A percentile compares a stretch with the other conserved stretches of the same genome.
Evolutionary conservation across 345 rosid species (phyloP).

Genomic region (Eutrema japonicum): DNA sequence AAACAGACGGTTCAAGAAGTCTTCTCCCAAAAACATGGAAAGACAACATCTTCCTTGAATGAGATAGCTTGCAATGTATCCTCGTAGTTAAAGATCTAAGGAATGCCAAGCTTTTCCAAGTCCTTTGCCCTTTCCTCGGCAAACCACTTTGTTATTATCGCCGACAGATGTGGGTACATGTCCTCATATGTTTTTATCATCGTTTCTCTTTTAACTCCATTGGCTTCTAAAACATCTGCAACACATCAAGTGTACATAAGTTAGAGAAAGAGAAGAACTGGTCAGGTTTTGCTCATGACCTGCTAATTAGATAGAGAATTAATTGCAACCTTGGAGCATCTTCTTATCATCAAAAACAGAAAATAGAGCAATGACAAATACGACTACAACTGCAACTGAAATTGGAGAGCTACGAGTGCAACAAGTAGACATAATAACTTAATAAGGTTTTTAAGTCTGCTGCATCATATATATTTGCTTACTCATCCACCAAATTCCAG

Average conservation of each 20-base stretch:
- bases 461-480: constrained; percentile 2
- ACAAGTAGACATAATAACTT: not conserved
- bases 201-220: not conserved
- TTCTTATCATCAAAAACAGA: not conserved
- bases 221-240: constrained; percentile 1
- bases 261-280: constrained; percentile 17
- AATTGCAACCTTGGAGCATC: not conserved
- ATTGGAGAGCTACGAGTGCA: not conserved
- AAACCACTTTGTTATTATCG: not conserved
- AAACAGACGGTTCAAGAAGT: constrained; percentile 79
- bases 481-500: not conserved
- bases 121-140: not conserved
- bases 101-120: not conserved
- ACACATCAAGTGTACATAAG: constrained; percentile 13
- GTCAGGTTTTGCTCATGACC: not conserved
- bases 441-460: not conserved
- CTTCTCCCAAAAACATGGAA: constrained; percentile 35
- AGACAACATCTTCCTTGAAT: not conserved
- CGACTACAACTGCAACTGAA: constrained; percentile 8
- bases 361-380: constrained; percentile 2
- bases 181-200: not conserved
- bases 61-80: not conserved
- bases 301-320: not conserved
- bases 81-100: constrained; percentile 10
- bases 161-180: not conserved